Percentiles rank a stretch among this genome's conserved stretches.
Evolutionary conservation across 768 basidiomycete species (phyloP).

Genomic region (Termitomyces heimii): DNA sequence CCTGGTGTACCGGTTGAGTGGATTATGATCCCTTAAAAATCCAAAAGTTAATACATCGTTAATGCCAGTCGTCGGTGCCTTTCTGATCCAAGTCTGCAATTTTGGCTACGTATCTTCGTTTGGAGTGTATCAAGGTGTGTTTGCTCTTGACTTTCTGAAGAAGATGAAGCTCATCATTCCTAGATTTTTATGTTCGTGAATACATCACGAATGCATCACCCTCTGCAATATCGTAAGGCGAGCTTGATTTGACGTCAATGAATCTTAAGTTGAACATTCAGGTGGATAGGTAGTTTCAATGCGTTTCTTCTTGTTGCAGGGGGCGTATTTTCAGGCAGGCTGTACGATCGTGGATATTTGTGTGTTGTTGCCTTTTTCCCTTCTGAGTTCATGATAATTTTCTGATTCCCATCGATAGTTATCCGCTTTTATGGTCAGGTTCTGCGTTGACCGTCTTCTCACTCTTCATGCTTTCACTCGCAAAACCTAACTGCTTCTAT

Average conservation of each 20-base stretch:
- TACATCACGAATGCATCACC: slow-evolving; percentile 30
- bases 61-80: background rate
- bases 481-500: slow-evolving; percentile 34
- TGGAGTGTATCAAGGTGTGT: slow-evolving; percentile 37
- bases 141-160: too few species aligned
- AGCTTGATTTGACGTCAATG: background rate
- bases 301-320: slow-evolving; percentile 34
- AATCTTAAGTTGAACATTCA: background rate
- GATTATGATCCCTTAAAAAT: background rate
- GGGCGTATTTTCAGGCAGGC: slow-evolving; percentile 33
- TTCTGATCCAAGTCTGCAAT: slow-evolving; percentile 30
- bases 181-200: slow-evolving; percentile 33
- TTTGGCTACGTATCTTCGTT: slow-evolving; percentile 32
- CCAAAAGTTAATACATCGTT: too few species aligned
- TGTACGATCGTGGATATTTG: slow-evolving; percentile 46
- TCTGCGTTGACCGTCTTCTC: slow-evolving; percentile 30
- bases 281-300: slow-evolving; percentile 31
- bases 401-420: slow-evolving; percentile 11
- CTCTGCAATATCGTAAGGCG: slow-evolving; percentile 32
- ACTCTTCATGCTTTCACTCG: slow-evolving; percentile 41
- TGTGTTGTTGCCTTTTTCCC: slow-evolving; percentile 12
- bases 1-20: background rate
- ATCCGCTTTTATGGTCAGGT: slow-evolving; percentile 27
- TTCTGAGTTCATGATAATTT: background rate
- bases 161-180: background rate